These are phyloP conservation scores for Maudiozyma pseudohumilis DNA, from an alignment of 805 yeast species.

Conservation along the genomic window DNA sequence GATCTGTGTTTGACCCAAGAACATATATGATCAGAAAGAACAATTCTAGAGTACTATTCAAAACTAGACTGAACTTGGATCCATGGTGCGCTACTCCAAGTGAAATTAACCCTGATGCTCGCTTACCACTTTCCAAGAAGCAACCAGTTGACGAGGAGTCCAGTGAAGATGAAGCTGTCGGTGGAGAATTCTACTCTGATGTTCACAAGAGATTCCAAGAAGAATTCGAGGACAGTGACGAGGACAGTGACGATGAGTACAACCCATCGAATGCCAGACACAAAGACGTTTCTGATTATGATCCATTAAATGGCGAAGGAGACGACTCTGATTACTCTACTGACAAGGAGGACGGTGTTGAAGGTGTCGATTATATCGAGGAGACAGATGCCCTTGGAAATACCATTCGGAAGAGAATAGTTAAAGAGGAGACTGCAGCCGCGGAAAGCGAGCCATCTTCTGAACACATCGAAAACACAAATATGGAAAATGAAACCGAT, in stretches of 20 bases:
- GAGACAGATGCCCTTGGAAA: conserved; percentile 28
- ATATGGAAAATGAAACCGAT: conserved; percentile 9
- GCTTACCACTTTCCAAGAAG: conserved; percentile 57
- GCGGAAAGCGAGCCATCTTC: conserved; percentile 6
- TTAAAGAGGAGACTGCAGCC: conserved; percentile 6
- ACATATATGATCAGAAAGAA: conserved; percentile 80
- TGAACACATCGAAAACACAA: conserved; percentile 7
- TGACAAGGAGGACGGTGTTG: conserved; percentile 6
- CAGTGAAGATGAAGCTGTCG: conserved; percentile 26
- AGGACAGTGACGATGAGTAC: conserved; percentile 16
- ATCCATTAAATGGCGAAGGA: conserved; percentile 21
- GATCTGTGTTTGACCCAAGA: conserved; percentile 85
- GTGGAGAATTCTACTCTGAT: conserved; percentile 24
- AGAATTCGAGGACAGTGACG: conserved; percentile 29
- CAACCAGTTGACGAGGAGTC: conserved; percentile 32
- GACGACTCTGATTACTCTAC: conserved; percentile 7
- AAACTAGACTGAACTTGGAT: conserved; percentile 54
- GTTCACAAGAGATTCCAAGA: conserved; percentile 25
- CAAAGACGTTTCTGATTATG: conserved; percentile 20
- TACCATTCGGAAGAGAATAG: conserved; percentile 16
- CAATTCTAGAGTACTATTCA: conserved; percentile 72
- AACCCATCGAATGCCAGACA: conserved; percentile 5
- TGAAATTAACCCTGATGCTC: conserved; percentile 71
- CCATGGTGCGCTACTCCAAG: conserved; percentile 60
- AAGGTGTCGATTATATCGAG: conserved; percentile 19